Conservation (phyloP, 768 basidiomycete genomes). For the Suillus paluster region DNA sequence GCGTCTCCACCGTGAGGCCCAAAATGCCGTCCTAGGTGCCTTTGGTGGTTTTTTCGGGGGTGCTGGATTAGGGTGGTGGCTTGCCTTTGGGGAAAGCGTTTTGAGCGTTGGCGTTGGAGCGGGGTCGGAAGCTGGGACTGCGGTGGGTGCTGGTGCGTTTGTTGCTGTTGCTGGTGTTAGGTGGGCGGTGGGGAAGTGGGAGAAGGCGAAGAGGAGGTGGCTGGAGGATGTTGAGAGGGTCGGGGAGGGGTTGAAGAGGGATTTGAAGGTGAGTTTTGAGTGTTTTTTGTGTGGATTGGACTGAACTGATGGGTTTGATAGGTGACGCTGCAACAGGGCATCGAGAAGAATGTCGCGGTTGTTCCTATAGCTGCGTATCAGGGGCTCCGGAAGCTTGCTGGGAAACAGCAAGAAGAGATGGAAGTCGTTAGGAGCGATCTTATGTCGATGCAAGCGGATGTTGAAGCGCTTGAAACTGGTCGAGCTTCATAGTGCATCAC, state of each 20-base stretch:
- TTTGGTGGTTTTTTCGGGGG: conserved; percentile 53
- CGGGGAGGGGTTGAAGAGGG: conserved; percentile 63
- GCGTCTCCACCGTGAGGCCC: conserved; percentile 66
- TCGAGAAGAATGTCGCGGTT: conserved; percentile 56
- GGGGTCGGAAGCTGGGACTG: conserved; percentile 59
- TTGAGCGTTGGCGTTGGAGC: conserved; percentile 37
- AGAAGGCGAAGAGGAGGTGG: conserved; percentile 68
- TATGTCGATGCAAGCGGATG: background rate
- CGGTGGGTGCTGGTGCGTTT: conserved; percentile 62
- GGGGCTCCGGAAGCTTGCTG: conserved; percentile 46
- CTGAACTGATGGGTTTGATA: conserved; percentile 26
- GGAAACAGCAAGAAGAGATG: conserved; percentile 49
- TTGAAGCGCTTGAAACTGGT: background rate
- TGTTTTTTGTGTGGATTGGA: conserved; percentile 9
- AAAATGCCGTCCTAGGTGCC: conserved; percentile 57
- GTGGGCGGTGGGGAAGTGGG: conserved; percentile 72
- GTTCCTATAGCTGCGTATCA: conserved; percentile 55
- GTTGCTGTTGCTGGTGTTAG: conserved; percentile 53
- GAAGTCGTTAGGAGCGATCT: conserved; percentile 45
- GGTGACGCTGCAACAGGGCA: conserved; percentile 49
- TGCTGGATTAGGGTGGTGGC: conserved; percentile 60
- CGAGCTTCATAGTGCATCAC: background rate
- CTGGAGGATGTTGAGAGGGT: conserved; percentile 68
- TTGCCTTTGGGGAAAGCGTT: conserved; percentile 43
- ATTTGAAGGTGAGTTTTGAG: conserved; percentile 56